Conservation (phyloP, 345 rosid genomes). For the Populus tremula region DNA sequence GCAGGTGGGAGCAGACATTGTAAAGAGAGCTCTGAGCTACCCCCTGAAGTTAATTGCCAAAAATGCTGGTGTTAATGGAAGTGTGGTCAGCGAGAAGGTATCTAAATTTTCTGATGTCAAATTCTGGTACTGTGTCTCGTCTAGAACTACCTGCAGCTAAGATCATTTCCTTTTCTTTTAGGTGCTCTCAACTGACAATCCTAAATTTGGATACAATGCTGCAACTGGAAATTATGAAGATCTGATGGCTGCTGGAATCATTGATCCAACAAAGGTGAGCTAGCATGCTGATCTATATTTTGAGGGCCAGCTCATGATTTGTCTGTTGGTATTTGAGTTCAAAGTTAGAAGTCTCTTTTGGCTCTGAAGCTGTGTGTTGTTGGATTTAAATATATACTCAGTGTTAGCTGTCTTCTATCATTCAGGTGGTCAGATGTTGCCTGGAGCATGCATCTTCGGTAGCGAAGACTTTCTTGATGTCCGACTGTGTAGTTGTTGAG, state of each 20-base stretch:
- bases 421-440: conserved; percentile 99
- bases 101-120: background rate
- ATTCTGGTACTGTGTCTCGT: background rate
- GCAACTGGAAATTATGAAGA: conserved; percentile 94
- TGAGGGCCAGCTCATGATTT: too few species aligned
- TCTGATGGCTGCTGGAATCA: conserved; percentile 94
- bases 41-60: conserved; percentile 91
- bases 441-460: conserved; percentile 96
- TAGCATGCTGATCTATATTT: too few species aligned
- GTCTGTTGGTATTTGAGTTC: background rate
- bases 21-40: conserved; percentile 84
- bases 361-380: background rate
- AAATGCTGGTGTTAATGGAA: conserved; percentile 94
- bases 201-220: conserved; percentile 78
- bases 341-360: background rate
- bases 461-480: conserved; percentile 99
- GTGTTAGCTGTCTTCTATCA: background rate
- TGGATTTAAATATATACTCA: background rate
- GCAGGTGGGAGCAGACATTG: conserved; percentile 94
- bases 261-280: conserved; percentile 81
- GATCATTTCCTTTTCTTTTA: conserved; percentile 16
- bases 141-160: background rate
- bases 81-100: conserved; percentile 90
- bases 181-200: conserved; percentile 76
- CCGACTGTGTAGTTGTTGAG: conserved; percentile 96